phyloP scores from a whole-genome alignment of 495 filamentous ascomycete species.

The Aspergillus leporis region DNA sequence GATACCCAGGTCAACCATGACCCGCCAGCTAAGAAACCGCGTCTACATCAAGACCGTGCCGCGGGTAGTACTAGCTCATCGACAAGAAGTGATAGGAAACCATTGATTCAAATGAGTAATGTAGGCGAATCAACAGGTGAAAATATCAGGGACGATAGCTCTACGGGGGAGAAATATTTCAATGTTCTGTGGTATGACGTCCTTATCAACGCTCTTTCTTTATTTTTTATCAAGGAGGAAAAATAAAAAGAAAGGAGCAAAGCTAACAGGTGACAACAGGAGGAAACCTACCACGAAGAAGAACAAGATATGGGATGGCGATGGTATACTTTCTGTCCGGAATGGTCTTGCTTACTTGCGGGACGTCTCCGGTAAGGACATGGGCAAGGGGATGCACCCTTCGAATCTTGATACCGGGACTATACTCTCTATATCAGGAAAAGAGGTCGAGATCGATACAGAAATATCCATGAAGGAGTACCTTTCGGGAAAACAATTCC shows the following conservation, averaged over 20 bases:
- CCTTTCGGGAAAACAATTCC: slow-evolving; percentile 55
- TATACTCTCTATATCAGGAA: slow-evolving; percentile 65
- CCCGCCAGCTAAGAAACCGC: slow-evolving; percentile 34
- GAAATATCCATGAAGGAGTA: slow-evolving; percentile 64
- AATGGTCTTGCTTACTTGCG: slow-evolving; percentile 62
- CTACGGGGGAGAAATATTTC: slow-evolving; percentile 55
- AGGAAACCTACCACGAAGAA: slow-evolving; percentile 77
- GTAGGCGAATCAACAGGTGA: slow-evolving; percentile 11
- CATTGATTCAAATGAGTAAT: slow-evolving; percentile 37
- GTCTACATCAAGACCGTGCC: slow-evolving; percentile 21
- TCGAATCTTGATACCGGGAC: slow-evolving; percentile 60
- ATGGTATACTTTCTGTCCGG: slow-evolving; percentile 63
- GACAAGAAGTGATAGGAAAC: slow-evolving; percentile 22
- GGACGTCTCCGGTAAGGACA: slow-evolving; percentile 65
- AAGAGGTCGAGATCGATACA: slow-evolving; percentile 73
- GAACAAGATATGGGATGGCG: slow-evolving; percentile 87
- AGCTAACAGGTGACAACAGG: slow-evolving; percentile 39
- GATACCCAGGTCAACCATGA: slow-evolving; percentile 10
- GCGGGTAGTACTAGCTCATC: slow-evolving; percentile 12
- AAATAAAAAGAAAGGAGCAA: slow-evolving; percentile 1
- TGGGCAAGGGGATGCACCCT: slow-evolving; percentile 60
- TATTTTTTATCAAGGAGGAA: neutral
- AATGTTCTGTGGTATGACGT: slow-evolving; percentile 63
- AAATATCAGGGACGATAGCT: slow-evolving; percentile 20
- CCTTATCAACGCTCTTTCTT: neutral